Evolutionary conservation across 2,329 filamentous ascomycete genomes (phyloP).

Genomic region (Teratosphaeria pseudoeucalypti): DNA sequence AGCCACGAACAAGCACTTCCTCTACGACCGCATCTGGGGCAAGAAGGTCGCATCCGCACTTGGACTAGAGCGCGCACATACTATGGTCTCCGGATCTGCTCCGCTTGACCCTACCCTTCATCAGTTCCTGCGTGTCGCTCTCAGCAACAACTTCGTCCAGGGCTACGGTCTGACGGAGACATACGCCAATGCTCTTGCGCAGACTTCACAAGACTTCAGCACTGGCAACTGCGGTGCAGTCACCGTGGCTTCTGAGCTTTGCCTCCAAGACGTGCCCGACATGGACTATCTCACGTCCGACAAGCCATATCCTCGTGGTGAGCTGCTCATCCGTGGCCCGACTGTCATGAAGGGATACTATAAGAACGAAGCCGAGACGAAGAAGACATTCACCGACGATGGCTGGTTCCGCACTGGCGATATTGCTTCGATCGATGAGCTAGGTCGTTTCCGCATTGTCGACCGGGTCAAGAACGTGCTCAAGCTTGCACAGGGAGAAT

Average conservation of each 20-base stretch:
- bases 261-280: constrained; percentile 78
- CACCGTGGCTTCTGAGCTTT: constrained; percentile 58
- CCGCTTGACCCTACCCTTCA: constrained; percentile 84
- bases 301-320: constrained; percentile 80
- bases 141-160: constrained; percentile 69
- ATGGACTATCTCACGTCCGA: constrained; percentile 87
- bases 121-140: constrained; percentile 74
- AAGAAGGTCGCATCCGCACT: constrained; percentile 76
- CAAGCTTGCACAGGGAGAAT: constrained; percentile 95
- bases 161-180: constrained; percentile 93
- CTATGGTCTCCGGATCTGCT: constrained; percentile 79
- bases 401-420: constrained; percentile 98
- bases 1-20: constrained; percentile 66
- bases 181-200: constrained; percentile 66
- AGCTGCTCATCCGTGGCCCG: constrained; percentile 75
- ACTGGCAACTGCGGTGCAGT: constrained; percentile 74
- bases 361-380: constrained; percentile 80
- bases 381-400: constrained; percentile 69
- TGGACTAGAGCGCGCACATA: constrained; percentile 61
- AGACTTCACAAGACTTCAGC: constrained; percentile 59
- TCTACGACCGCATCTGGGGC: constrained; percentile 83
- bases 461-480: constrained; percentile 99
- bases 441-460: constrained; percentile 84
- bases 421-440: constrained; percentile 71
- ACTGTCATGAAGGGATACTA: constrained; percentile 78